Conservation (phyloP, 2,329 filamentous ascomycete genomes). For the Fusarium oxysporum region DNA sequence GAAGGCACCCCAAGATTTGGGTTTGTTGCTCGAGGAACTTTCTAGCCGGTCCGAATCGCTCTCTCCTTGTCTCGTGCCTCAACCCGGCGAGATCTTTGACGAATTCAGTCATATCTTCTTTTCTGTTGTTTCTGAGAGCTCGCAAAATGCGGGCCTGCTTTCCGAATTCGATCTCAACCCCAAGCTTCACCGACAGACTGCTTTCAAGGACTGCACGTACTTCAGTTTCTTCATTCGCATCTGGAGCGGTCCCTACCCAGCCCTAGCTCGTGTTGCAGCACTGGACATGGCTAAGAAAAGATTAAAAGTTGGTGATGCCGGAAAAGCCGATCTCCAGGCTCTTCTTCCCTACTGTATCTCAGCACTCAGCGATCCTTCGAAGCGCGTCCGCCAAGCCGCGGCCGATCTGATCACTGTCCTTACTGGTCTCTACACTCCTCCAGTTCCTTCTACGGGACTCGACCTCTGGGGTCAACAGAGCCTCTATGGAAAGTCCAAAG, state of each 20-base stretch:
- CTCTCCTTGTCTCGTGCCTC: constrained; percentile 64
- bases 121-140: constrained; percentile 60
- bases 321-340: constrained; percentile 76
- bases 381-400: constrained; percentile 80
- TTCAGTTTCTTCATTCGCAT: constrained; percentile 81
- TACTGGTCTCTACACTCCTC: constrained; percentile 58
- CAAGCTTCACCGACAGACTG: constrained; percentile 65
- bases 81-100: constrained; percentile 64
- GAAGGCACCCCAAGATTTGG: constrained; percentile 53
- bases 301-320: constrained; percentile 63
- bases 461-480: constrained; percentile 69
- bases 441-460: constrained; percentile 53
- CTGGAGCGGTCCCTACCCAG: constrained; percentile 78
- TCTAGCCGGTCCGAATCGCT: constrained; percentile 52
- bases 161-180: constrained; percentile 65
- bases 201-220: constrained; percentile 72
- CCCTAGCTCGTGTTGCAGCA: constrained; percentile 75
- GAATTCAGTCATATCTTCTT: constrained; percentile 71
- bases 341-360: constrained; percentile 84
- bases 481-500: constrained; percentile 71
- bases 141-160: constrained; percentile 54
- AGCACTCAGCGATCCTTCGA: constrained; percentile 80
- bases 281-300: constrained; percentile 72
- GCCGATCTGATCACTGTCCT: constrained; percentile 73
- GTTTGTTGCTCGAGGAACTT: constrained; percentile 54